Conservation (phyloP, 2,329 filamentous ascomycete genomes). For the Sclerotinia minor region DNA sequence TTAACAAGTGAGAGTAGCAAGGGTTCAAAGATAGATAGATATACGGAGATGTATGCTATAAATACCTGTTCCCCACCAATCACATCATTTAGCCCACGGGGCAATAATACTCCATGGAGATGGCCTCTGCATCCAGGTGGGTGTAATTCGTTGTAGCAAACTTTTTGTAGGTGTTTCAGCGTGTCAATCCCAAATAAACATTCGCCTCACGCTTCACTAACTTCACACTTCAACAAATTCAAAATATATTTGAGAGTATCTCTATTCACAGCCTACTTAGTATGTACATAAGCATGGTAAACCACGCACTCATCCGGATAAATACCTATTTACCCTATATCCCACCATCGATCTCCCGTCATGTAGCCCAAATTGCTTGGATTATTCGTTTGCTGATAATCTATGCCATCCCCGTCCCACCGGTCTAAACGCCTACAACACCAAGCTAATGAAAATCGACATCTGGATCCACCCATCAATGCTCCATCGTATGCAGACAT, state of each 20-base stretch:
- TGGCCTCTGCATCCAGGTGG: no score
- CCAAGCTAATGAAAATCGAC: neutral
- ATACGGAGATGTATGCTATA: no score
- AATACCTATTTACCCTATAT: neutral
- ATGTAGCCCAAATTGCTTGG: conserved; percentile 2
- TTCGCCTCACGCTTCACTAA: no score
- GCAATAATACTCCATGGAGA: no score
- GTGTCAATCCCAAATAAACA: no score
- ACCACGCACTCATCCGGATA: neutral
- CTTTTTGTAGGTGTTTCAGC: no score
- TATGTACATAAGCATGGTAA: neutral
- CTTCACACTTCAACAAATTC: neutral
- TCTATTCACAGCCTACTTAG: neutral
- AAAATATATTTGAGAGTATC: neutral
- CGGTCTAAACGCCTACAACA: neutral
- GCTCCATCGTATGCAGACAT: neutral
- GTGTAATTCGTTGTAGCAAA: no score
- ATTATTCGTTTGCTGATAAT: neutral
- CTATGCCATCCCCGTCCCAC: neutral
- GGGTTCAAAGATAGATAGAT: no score
- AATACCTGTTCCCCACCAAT: no score
- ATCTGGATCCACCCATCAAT: neutral
- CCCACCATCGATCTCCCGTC: neutral
- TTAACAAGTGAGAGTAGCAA: no score
- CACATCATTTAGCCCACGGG: no score